A percentile compares a stretch with the other conserved stretches of the same genome.
Evolutionary conservation across 192 early-diverging fungal genomes (phyloP).

Genomic region (Umbelopsis ramanniana): DNA sequence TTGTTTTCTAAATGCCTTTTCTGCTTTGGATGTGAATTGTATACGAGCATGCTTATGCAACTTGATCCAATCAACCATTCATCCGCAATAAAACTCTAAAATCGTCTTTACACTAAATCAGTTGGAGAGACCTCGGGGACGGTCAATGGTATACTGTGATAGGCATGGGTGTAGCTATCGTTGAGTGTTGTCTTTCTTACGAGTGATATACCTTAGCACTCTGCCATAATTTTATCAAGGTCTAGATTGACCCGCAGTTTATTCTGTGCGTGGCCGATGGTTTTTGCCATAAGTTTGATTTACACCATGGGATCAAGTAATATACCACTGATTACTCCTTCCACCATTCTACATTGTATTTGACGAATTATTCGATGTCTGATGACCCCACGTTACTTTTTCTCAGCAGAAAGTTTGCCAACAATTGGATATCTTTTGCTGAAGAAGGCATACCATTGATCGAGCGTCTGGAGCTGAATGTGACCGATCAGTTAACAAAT

Average conservation of each 20-base stretch:
- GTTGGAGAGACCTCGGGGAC: no score
- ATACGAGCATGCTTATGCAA: constrained; percentile 14
- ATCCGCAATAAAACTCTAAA: constrained; percentile 16
- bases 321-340: not conserved
- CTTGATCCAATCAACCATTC: constrained; percentile 18
- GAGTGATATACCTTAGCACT: no score
- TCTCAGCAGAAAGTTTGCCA: constrained; percentile 52
- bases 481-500: no score
- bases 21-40: constrained; percentile 13
- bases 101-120: not conserved
- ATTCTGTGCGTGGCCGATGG: not conserved
- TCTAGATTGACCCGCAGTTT: not conserved
- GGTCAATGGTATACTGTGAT: no score
- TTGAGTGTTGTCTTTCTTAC: not conserved
- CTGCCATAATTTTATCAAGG: no score
- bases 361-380: not conserved
- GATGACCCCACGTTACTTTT: not conserved
- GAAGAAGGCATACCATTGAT: constrained; percentile 75
- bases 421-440: constrained; percentile 73
- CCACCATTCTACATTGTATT: not conserved
- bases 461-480: constrained; percentile 55
- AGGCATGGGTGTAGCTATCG: not conserved
- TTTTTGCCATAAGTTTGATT: no score
- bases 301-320: not conserved
- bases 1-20: constrained; percentile 71